Evolutionary conservation across 768 basidiomycete genomes (phyloP), one percentile per base, ranked within the genome.

Genomic region (Daedaleopsis nitida): DNA sequence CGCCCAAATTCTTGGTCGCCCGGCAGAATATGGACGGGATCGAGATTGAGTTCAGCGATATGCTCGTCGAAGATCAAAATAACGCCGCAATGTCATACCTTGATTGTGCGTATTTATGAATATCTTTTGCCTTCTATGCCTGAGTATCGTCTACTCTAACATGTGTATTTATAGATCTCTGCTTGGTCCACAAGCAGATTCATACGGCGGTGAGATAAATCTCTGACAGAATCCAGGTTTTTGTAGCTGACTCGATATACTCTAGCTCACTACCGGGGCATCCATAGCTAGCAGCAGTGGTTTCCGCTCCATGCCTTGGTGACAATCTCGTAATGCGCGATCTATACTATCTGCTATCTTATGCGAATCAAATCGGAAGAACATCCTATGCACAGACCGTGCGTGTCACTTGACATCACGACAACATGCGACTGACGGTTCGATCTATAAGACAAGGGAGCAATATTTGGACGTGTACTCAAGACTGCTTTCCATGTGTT

Each of bases 11-110:
- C 66, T 76, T 86, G 38, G 81, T 98, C 27, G 92, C 92, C 0
- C 84, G 97, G 10, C 97, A 98, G 72, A 93, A 97, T 70, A 79
- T 95, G 72, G 97, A 99, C 70, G 96, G 86, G 13, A 78, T 86
- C 54, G 96, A 99, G 77, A 84, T 98, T 48, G 97, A 98, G 73
- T 98, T 96, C 69, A 91, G 91, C 65, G 97, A 99, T 76, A 91
- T 97, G 91, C 81, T 99, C 13, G 87, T 97, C 24, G 97, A 99
- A 77, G 97, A 99, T 75, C 85, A 89, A 72, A 99, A 99, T 70
- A 97, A 96, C 68, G 95, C 92, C n/a, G 89, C 88, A 0, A 83
- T 96, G 86, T 88, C 92, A 1, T 97, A 96, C 75, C 75, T 88
- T 6, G 94, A 97, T 72, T 95, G 94, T 96, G 68, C 65, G 87